phyloP scores from a whole-genome alignment of 2,329 filamentous ascomycete genomes.

The Plenodomus lindquistii region DNA sequence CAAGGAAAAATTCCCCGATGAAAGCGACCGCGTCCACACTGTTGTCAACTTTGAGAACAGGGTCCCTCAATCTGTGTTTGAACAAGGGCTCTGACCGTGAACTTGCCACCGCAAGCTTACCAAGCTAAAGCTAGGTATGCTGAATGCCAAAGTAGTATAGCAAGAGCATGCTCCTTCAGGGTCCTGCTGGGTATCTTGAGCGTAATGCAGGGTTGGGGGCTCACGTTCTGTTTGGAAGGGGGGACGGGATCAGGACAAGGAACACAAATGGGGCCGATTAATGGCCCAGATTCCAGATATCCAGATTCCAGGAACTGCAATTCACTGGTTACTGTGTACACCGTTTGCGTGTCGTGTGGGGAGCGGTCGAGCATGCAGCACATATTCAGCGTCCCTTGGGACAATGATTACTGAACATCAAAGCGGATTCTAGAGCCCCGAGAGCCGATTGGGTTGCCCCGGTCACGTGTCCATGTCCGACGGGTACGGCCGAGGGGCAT shows the following conservation, averaged over 20 bases:
- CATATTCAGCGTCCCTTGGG: background rate
- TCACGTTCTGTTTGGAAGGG: background rate
- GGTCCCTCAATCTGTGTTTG: background rate
- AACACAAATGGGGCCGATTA: background rate
- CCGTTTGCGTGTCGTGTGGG: background rate
- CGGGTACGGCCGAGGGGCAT: too few species aligned
- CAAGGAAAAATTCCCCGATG: background rate
- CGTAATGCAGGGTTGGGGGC: background rate
- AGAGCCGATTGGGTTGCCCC: background rate
- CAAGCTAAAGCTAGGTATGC: conserved; percentile 6
- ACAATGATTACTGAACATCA: background rate
- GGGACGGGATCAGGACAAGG: background rate
- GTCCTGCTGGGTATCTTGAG: background rate
- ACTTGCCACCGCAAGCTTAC: conserved; percentile 9
- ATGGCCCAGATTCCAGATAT: background rate
- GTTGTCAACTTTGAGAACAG: background rate
- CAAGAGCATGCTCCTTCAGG: background rate
- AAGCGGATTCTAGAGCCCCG: background rate
- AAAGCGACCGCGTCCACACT: background rate
- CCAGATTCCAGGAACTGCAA: background rate
- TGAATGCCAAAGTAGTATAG: background rate
- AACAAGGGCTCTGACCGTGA: conserved; percentile 5
- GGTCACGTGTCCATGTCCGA: background rate
- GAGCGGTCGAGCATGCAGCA: background rate
- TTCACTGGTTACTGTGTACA: background rate